Percentiles rank a stretch among this genome's conserved stretches.
Evolutionary conservation across 805 yeast genomes (phyloP).

Genomic region (Priceomyces fermenticarens): DNA sequence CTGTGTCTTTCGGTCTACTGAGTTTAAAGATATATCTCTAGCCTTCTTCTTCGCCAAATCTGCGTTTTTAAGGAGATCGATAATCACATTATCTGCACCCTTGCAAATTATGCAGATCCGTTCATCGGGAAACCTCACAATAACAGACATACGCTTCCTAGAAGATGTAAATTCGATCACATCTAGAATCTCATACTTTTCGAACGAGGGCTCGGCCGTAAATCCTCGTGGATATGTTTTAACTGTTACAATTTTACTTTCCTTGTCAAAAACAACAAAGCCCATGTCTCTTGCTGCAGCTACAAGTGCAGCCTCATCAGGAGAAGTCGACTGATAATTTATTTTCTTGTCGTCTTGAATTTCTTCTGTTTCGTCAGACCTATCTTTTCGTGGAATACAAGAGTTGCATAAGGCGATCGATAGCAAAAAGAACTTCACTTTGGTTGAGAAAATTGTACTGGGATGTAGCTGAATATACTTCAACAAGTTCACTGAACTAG

Average conservation of each 20-base stretch:
- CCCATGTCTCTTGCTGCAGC: constrained; percentile 96
- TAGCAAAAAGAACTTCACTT: constrained; percentile 75
- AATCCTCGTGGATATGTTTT: constrained; percentile 85
- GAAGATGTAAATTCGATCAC: constrained; percentile 81
- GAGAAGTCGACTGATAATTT: constrained; percentile 90
- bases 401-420: constrained; percentile 86
- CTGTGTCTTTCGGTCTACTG: constrained; percentile 61
- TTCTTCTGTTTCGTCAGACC: constrained; percentile 10
- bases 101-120: constrained; percentile 79
- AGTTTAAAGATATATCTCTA: constrained; percentile 54
- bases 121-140: constrained; percentile 73
- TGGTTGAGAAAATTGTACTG: constrained; percentile 60
- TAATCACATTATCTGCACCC: constrained; percentile 91
- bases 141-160: constrained; percentile 92
- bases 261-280: constrained; percentile 71
- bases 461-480: constrained; percentile 72
- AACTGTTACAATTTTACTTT: constrained; percentile 56
- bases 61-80: constrained; percentile 64
- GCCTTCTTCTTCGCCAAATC: constrained; percentile 63
- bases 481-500: constrained; percentile 60
- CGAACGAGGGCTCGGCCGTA: constrained; percentile 58
- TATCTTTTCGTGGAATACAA: constrained; percentile 67
- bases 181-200: constrained; percentile 72
- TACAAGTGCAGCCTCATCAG: constrained; percentile 92
- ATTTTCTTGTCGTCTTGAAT: constrained; percentile 43